These are phyloP conservation scores for Fusarium stilboides DNA, from an alignment of 2,329 filamentous ascomycete genomes.

Conservation along the genomic window DNA sequence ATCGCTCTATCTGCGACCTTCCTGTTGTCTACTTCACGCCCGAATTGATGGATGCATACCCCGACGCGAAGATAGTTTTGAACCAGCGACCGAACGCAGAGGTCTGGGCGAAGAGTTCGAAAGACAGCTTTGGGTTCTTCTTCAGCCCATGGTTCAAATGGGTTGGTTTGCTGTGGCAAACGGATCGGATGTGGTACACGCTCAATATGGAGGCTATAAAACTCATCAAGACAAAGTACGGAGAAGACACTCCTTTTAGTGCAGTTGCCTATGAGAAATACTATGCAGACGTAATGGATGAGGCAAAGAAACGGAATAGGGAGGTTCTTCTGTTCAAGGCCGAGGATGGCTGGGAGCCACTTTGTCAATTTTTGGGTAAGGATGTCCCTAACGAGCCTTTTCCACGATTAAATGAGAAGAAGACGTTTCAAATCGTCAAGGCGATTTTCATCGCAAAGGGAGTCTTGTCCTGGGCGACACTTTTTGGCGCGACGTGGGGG, in stretches of 20 bases:
- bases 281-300: constrained; percentile 46
- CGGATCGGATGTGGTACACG: constrained; percentile 51
- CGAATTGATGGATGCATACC: constrained; percentile 59
- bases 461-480: constrained; percentile 25
- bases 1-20: constrained; percentile 51
- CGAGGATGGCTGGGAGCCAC: constrained; percentile 60
- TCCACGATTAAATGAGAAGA: constrained; percentile 42
- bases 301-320: constrained; percentile 52
- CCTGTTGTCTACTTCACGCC: constrained; percentile 53
- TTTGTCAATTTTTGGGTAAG: constrained; percentile 56
- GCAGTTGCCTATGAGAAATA: constrained; percentile 24
- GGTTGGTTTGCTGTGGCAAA: constrained; percentile 47
- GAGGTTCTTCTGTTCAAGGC: constrained; percentile 49
- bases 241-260: background rate
- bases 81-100: constrained; percentile 50
- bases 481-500: constrained; percentile 29
- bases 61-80: constrained; percentile 53
- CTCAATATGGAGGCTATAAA: constrained; percentile 34
- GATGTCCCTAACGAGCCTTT: constrained; percentile 37
- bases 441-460: constrained; percentile 37
- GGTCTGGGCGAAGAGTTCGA: constrained; percentile 50
- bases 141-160: constrained; percentile 46
- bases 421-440: constrained; percentile 31
- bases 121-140: constrained; percentile 51
- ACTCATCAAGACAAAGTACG: constrained; percentile 4